These are phyloP conservation scores for Protostelium mycophagum DNA, from an alignment of 78 protist species.

Conservation along the genomic window DNA sequence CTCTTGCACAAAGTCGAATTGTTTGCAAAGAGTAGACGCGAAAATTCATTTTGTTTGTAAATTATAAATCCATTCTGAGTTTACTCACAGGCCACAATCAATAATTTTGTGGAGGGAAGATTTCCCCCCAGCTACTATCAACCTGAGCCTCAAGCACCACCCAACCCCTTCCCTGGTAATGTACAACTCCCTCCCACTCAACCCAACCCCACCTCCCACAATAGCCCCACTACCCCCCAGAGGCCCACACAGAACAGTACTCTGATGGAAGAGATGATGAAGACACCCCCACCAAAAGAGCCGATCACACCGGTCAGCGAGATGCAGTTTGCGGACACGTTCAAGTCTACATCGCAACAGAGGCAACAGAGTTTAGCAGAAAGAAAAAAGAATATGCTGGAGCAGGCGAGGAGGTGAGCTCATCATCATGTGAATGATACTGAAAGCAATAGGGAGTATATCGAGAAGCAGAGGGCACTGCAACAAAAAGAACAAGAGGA, in stretches of 20 bases:
- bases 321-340: constrained; percentile 21
- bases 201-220: constrained; percentile 1
- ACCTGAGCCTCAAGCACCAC: background rate
- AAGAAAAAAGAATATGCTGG: constrained; percentile 46
- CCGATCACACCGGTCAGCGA: background rate
- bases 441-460: too few relatives aligned
- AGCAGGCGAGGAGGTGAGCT: constrained; percentile 37
- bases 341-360: constrained; percentile 25
- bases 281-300: background rate
- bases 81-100: background rate
- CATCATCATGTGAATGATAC: too few relatives aligned
- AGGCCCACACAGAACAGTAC: constrained; percentile 11
- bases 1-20: too few relatives aligned
- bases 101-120: background rate
- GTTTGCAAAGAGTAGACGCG: too few relatives aligned
- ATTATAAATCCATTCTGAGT: too few relatives aligned
- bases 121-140: background rate
- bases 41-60: too few relatives aligned
- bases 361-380: constrained; percentile 40
- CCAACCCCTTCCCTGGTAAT: background rate
- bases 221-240: background rate
- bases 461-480: too few relatives aligned
- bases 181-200: constrained; percentile 5
- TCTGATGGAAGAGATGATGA: background rate
- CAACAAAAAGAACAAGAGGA: too few relatives aligned